phyloP scores from a whole-genome alignment of 352 stramenopile species.

The Pythium utonaiense region DNA sequence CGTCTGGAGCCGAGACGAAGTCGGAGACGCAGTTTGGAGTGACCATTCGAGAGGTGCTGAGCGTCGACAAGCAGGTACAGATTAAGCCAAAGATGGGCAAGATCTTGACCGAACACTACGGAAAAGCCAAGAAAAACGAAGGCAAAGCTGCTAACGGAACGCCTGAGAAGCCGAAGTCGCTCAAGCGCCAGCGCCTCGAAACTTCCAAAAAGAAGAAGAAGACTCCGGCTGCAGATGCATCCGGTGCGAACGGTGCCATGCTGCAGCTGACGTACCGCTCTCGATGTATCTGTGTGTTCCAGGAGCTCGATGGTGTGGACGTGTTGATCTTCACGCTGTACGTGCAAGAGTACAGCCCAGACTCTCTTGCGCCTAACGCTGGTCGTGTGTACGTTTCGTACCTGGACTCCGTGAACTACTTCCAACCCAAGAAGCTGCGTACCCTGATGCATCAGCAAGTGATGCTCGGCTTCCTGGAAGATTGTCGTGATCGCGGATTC shows the following conservation, averaged over 20 bases:
- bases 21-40: slow-evolving; percentile 82
- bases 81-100: slow-evolving; percentile 85
- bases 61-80: slow-evolving; percentile 85
- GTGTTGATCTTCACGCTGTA: slow-evolving; percentile 89
- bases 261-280: slow-evolving; percentile 84
- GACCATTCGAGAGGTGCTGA: slow-evolving; percentile 84
- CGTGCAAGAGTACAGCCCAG: slow-evolving; percentile 82
- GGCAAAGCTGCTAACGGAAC: slow-evolving; percentile 20
- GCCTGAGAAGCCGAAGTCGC: slow-evolving; percentile 42
- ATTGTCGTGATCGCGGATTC: slow-evolving; percentile 85
- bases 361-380: slow-evolving; percentile 71
- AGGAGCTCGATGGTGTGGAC: slow-evolving; percentile 85
- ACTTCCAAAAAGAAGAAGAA: slow-evolving; percentile 42
- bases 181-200: slow-evolving; percentile 58
- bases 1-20: slow-evolving; percentile 47
- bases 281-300: slow-evolving; percentile 89
- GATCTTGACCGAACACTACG: slow-evolving; percentile 61
- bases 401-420: slow-evolving; percentile 88
- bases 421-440: slow-evolving; percentile 84
- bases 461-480: slow-evolving; percentile 84
- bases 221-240: slow-evolving; percentile 17
- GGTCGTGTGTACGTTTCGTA: slow-evolving; percentile 88
- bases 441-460: slow-evolving; percentile 88
- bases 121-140: slow-evolving; percentile 49
- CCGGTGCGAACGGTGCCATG: slow-evolving; percentile 21